Evolutionary conservation across 352 stramenopile species (phyloP).

Genomic region (Phytophthora pseudosyringae): DNA sequence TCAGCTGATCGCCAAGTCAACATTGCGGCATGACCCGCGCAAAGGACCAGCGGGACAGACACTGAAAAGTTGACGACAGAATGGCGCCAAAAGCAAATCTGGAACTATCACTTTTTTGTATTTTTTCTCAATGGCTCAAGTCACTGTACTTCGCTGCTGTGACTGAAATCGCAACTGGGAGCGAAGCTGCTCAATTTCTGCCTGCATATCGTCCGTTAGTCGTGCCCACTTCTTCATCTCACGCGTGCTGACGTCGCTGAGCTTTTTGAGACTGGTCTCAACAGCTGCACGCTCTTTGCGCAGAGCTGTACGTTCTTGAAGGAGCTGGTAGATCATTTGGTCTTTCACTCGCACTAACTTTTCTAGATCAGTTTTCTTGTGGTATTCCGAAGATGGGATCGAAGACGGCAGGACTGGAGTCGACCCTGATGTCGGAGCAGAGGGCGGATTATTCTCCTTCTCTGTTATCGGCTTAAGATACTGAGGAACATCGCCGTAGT

Average conservation of each 20-base stretch:
- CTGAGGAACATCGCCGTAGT: slow-evolving; percentile 26
- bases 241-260: slow-evolving; percentile 72
- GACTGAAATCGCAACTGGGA: slow-evolving; percentile 25
- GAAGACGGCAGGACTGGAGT: slow-evolving; percentile 31
- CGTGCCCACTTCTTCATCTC: slow-evolving; percentile 87
- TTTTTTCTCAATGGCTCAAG: not conserved
- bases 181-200: slow-evolving; percentile 73
- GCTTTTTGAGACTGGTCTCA: slow-evolving; percentile 63
- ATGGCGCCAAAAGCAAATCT: no score
- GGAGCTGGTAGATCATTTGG: slow-evolving; percentile 84
- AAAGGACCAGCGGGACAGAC: no score
- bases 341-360: slow-evolving; percentile 74
- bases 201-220: slow-evolving; percentile 85
- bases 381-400: slow-evolving; percentile 1
- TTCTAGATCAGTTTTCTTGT: slow-evolving; percentile 37
- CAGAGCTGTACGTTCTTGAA: slow-evolving; percentile 69
- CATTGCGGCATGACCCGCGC: no score
- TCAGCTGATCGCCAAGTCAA: no score
- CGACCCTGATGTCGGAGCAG: slow-evolving; percentile 57
- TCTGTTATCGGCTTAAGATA: not conserved
- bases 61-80: no score
- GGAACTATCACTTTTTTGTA: no score
- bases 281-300: slow-evolving; percentile 54
- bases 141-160: slow-evolving; percentile 3
- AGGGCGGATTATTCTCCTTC: slow-evolving; percentile 35